A percentile compares a stretch with the other conserved stretches of the same genome.
phyloP scores from a whole-genome alignment of 768 basidiomycete genomes.

The Leccinellum luteum region DNA sequence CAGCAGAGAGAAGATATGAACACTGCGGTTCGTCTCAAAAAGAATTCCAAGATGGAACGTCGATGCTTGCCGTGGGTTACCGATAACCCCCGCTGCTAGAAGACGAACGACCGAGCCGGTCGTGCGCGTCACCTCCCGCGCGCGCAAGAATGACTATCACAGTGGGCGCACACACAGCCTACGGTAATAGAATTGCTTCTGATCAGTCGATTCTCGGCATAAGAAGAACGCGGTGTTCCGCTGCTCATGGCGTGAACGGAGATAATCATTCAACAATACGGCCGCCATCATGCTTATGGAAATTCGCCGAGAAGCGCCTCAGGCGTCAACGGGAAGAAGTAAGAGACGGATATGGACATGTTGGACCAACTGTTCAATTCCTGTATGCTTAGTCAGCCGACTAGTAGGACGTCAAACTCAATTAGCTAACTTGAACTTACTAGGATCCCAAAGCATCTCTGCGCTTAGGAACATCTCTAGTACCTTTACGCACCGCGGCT shows the following conservation, averaged over 20 bases:
- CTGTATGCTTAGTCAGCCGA: not conserved
- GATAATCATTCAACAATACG: not conserved
- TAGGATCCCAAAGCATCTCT: not conserved
- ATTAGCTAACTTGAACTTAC: too few relatives aligned
- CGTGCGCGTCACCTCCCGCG: not conserved
- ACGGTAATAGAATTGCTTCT: not conserved
- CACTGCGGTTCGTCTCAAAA: not conserved
- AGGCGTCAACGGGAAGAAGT: too few relatives aligned
- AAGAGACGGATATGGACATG: too few relatives aligned
- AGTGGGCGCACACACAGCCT: not conserved
- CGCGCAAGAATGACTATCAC: not conserved
- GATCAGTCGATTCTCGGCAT: not conserved
- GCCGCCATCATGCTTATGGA: not conserved
- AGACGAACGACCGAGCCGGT: not conserved
- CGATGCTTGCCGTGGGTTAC: not conserved
- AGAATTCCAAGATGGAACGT: not conserved
- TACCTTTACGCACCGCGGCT: too few relatives aligned
- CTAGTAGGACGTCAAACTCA: too few relatives aligned
- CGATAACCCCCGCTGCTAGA: not conserved
- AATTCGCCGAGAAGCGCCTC: too few relatives aligned
- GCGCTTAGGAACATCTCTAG: not conserved
- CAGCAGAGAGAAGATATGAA: not conserved
- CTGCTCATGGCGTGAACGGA: not conserved
- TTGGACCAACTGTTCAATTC: too few relatives aligned
- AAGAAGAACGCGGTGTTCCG: not conserved